Conservation (phyloP, 805 yeast genomes). For the Cyberlindnera xylosilytica region DNA sequence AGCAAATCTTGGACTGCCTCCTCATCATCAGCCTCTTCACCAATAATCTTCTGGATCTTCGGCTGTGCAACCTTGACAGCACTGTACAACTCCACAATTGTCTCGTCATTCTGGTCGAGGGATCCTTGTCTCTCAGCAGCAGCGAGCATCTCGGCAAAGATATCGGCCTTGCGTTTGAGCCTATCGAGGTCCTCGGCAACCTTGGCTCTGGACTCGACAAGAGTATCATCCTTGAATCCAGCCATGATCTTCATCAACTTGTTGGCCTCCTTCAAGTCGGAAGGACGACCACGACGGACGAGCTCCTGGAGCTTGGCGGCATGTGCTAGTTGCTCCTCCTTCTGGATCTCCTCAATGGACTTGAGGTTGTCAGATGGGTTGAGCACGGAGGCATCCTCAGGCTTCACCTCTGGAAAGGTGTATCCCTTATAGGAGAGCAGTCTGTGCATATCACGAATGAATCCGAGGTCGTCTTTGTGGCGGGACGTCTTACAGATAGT, state of each 20-base stretch:
- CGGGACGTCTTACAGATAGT: conserved; percentile 87
- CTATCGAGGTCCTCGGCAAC: conserved; percentile 82
- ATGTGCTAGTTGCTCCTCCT: conserved; percentile 90
- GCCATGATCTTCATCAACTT: conserved; percentile 97
- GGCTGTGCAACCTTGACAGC: conserved; percentile 84
- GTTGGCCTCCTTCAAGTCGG: conserved; percentile 93
- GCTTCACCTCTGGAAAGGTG: conserved; percentile 84
- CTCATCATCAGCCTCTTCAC: conserved; percentile 73
- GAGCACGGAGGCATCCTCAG: conserved; percentile 89
- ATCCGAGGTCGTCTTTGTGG: conserved; percentile 88
- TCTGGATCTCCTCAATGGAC: conserved; percentile 84
- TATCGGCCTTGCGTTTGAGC: conserved; percentile 79
- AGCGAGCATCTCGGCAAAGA: conserved; percentile 82
- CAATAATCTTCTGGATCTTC: conserved; percentile 76
- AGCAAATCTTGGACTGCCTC: conserved; percentile 63
- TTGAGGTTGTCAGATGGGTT: conserved; percentile 85
- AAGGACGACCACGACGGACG: conserved; percentile 92
- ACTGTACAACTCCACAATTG: conserved; percentile 71
- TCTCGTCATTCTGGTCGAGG: conserved; percentile 52
- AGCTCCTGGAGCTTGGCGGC: conserved; percentile 94
- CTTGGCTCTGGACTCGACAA: conserved; percentile 62
- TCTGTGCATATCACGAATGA: conserved; percentile 94
- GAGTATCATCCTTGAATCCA: conserved; percentile 85
- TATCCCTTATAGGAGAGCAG: conserved; percentile 87
- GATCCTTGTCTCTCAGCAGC: conserved; percentile 41